Conservation (phyloP, 2,329 filamentous ascomycete species). For the Aspergillus pseudoterreus region DNA sequence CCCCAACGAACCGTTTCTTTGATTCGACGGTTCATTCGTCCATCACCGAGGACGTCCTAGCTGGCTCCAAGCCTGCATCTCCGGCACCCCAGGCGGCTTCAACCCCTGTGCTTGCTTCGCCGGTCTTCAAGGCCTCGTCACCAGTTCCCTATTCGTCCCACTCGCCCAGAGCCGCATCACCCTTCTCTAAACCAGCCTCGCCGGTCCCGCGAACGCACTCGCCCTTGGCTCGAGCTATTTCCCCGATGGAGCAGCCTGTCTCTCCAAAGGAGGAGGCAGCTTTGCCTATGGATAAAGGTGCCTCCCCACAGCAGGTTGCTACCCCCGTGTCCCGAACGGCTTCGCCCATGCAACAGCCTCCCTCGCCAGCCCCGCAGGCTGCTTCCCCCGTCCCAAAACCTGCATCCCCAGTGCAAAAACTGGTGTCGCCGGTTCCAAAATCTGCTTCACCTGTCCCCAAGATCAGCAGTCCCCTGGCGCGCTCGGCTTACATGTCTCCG, state of each 20-base stretch:
- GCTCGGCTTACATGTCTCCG: constrained; percentile 32
- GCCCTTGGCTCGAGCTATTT: not conserved
- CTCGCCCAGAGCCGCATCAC: constrained; percentile 1
- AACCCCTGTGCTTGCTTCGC: constrained; percentile 1
- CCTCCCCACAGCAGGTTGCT: constrained; percentile 1
- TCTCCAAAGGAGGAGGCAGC: not conserved
- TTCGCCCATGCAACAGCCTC: constrained; percentile 10
- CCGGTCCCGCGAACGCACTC: constrained; percentile 1
- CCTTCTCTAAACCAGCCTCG: constrained; percentile 1
- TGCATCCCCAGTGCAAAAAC: constrained; percentile 14
- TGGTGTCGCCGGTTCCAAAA: constrained; percentile 20
- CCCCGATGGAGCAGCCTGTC: not conserved
- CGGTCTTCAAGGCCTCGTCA: constrained; percentile 11
- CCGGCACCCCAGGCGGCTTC: constrained; percentile 8
- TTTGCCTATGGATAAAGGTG: constrained; percentile 1
- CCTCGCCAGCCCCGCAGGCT: constrained; percentile 10
- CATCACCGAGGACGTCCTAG: constrained; percentile 8
- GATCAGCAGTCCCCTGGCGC: constrained; percentile 34
- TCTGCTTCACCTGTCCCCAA: constrained; percentile 26
- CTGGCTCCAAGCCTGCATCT: constrained; percentile 14
- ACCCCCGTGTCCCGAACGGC: constrained; percentile 11
- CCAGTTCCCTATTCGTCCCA: constrained; percentile 5
- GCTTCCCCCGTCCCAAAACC: constrained; percentile 7
- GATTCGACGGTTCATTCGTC: constrained; percentile 6
- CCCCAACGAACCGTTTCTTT: constrained; percentile 9